These are phyloP conservation scores for Naganishia cerealis DNA, from an alignment of 1,284 basidiomycete species.

Conservation along the genomic window DNA sequence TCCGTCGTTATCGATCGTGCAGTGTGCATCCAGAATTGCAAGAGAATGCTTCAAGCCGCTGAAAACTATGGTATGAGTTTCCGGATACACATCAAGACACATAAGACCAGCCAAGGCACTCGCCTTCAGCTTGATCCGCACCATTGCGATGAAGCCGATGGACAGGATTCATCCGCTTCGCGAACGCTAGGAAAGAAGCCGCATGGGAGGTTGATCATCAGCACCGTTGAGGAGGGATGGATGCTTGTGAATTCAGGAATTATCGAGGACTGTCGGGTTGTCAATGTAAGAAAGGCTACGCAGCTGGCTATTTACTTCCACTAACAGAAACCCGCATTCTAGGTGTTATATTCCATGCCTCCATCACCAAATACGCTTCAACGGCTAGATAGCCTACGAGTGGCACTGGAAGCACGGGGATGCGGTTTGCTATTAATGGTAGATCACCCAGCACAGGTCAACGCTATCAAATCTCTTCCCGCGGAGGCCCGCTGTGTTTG, in stretches of 20 bases:
- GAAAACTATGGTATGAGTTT: conserved; percentile 68
- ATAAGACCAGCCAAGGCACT: conserved; percentile 71
- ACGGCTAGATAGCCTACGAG: conserved; percentile 66
- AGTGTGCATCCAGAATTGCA: conserved; percentile 70
- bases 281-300: conserved; percentile 61
- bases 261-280: conserved; percentile 69
- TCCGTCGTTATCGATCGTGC: conserved; percentile 73
- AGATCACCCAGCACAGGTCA: conserved; percentile 72
- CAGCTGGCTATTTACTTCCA: not conserved
- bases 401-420: conserved; percentile 60
- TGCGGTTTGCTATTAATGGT: conserved; percentile 68
- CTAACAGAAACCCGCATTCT: conserved; percentile 14
- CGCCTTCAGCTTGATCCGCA: conserved; percentile 65
- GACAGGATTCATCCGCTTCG: conserved; percentile 46
- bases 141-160: not conserved
- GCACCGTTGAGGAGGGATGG: conserved; percentile 78
- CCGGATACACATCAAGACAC: conserved; percentile 75
- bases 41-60: conserved; percentile 66
- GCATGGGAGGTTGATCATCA: conserved; percentile 64
- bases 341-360: conserved; percentile 80
- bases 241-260: conserved; percentile 68
- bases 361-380: conserved; percentile 68
- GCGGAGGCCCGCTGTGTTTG: conserved; percentile 55
- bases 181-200: not conserved
- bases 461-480: conserved; percentile 61